phyloP scores from a whole-genome alignment of 768 basidiomycete genomes.

The Holtermannia corniformis region DNA sequence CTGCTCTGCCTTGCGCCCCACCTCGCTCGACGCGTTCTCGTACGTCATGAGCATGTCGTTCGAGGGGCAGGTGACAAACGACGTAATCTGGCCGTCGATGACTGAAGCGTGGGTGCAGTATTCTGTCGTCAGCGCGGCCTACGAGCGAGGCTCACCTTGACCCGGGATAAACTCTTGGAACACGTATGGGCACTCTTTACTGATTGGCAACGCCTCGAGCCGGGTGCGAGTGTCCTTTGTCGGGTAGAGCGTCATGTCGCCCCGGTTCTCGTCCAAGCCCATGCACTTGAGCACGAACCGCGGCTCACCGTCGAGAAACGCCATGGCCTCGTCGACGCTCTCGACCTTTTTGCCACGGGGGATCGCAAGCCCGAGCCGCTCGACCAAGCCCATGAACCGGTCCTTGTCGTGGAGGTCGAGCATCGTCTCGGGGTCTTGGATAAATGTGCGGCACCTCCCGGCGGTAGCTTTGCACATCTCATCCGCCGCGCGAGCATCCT shows the following conservation, averaged over 20 bases:
- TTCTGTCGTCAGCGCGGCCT: slow-evolving; percentile 12
- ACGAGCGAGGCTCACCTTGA: slow-evolving; percentile 31
- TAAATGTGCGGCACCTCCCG: slow-evolving; percentile 33
- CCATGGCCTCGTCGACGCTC: slow-evolving; percentile 26
- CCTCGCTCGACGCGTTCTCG: slow-evolving; percentile 29
- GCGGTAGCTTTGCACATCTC: slow-evolving; percentile 22
- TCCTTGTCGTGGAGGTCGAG: slow-evolving; percentile 39
- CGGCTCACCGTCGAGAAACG: slow-evolving; percentile 21
- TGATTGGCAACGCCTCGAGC: slow-evolving; percentile 26
- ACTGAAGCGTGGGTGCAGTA: slow-evolving; percentile 42
- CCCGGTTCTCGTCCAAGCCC: slow-evolving; percentile 39
- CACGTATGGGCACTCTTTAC: slow-evolving; percentile 34
- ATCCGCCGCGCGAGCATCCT: slow-evolving; percentile 38
- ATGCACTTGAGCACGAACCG: slow-evolving; percentile 39
- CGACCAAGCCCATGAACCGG: slow-evolving; percentile 34
- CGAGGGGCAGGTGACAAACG: slow-evolving; percentile 39
- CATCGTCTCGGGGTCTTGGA: slow-evolving; percentile 36
- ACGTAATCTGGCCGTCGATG: slow-evolving; percentile 32
- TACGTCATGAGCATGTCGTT: slow-evolving; percentile 44
- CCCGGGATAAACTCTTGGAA: slow-evolving; percentile 42
- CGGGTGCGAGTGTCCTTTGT: slow-evolving; percentile 19
- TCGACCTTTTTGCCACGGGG: slow-evolving; percentile 31
- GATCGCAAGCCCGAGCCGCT: slow-evolving; percentile 25
- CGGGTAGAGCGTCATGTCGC: slow-evolving; percentile 38
- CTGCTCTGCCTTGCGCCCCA: slow-evolving; percentile 25